Evolutionary conservation across 805 yeast species (phyloP), one percentile per base, ranked within the genome.

Genomic region (Pichia heedii): DNA sequence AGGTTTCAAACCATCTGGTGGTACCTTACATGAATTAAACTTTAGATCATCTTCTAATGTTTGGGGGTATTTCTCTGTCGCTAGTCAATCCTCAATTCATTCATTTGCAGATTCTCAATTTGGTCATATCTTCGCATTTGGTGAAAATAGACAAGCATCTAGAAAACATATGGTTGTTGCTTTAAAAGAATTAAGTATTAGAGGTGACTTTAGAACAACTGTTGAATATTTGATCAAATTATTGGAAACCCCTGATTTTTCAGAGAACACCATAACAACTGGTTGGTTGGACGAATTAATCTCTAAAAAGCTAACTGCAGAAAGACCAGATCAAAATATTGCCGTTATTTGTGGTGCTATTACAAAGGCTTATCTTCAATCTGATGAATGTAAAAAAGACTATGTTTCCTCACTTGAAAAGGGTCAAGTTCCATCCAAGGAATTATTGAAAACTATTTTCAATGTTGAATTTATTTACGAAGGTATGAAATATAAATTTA

Each of bases 161-260:
- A 84, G 99, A 70, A 89, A 93, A 65, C 96, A 94, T 60, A 93
- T 93, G 98, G 96, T 93, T 50, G 97, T 93, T 44, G 99, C 98
- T 0, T 73, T 93, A 63, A 93, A 90, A 64, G 98, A 93, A 66
- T 77, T 93, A 54, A 83, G 95, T 43, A 93, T 93, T 56, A 81
- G 98, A 66, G 98, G 99, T 76, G 98, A 93, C 59, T 93, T 93
- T 74, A 79, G 96, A 67, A 93, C 99, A 26, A 93, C 98, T 15
- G 96, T 90, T 51, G 99, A 93, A 68, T 93, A 93, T 61, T 76
- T 93, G 59, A 93, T 94, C 67, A 90, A 90, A 64, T 74, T 93
- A 54, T 74, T 93, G 57, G 97, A 93, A 69, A 89, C 98, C 21
- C 93, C 95, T 43, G 98, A 84, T 61, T 93, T 93, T 56, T 97